These are phyloP conservation scores for Elaeis guineensis DNA, from an alignment of 176 grass and related monocot species.

Conservation along the genomic window DNA sequence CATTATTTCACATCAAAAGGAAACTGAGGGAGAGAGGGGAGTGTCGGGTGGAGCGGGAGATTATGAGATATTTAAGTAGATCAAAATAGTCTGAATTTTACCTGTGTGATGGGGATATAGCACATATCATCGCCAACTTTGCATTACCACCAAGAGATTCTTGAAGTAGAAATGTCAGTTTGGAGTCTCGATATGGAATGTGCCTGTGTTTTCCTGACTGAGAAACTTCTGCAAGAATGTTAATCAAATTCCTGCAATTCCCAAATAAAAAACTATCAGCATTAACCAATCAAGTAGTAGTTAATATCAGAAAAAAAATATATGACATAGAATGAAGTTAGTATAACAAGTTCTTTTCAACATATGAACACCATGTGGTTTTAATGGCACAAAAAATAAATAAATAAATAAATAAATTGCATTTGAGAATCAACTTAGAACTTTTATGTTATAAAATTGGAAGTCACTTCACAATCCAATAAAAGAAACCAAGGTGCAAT, in stretches of 20 bases:
- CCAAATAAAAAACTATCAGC: constrained; percentile 1
- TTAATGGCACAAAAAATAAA: too few relatives aligned
- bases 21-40: not conserved
- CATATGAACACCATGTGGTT: too few relatives aligned
- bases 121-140: constrained; percentile 3
- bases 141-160: not conserved
- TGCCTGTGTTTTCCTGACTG: constrained; percentile 12
- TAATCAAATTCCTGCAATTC: constrained; percentile 4
- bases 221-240: not conserved
- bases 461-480: too few relatives aligned
- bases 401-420: too few relatives aligned
- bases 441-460: too few relatives aligned
- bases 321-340: too few relatives aligned
- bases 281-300: too few relatives aligned
- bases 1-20: constrained; percentile 1
- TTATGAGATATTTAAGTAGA: too few relatives aligned
- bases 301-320: not conserved
- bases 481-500: too few relatives aligned
- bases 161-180: not conserved
- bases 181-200: constrained; percentile 71
- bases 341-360: too few relatives aligned
- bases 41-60: too few relatives aligned
- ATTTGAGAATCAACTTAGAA: too few relatives aligned
- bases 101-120: constrained; percentile 78
- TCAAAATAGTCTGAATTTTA: constrained; percentile 9